Base-by-base conservation (phyloP, 202 grass and related monocot genomes). In the Cymbopogon flexuosus region DNA sequence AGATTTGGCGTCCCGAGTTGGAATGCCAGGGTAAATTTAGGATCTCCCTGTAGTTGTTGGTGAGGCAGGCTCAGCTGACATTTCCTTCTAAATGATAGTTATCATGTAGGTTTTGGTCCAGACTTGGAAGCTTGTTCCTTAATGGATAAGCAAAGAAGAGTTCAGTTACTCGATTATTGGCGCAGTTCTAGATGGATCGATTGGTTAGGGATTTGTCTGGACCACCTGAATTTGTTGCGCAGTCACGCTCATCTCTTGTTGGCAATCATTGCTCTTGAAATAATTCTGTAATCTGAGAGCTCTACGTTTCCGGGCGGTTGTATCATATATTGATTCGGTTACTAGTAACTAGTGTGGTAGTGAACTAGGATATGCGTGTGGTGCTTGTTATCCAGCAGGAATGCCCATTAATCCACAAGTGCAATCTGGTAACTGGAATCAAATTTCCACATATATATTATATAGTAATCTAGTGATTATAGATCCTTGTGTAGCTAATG, bases 151-250 rank as follows among this genome's bases (percentile, higher is more conserved):
- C 19, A 47, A 77, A 79, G 9, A 64, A 13, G 18, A 43, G 63
- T 45, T 81, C 14, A 45, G 41, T 54, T 72, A 11, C 21, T 64
- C 19, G 5, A 65, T 72, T 60, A 77, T 81, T 59, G 22, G 56
- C 1, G 5, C 27, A 47, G 27, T 47, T 77, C 56, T 77, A 65
- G 36, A 85, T 68, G 77, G 49, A 72, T 85, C 57, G 54, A 56
- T 52, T 13, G 24, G 70, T 57, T 31, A 31, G 43, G 27, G 13
- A 65, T 81, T 84, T 66, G 15, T 19, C 45, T 65, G 81, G 57
- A 18, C 64, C 77, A 65, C 45, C 72, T 65, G 19, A 74, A 81
- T 77, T 72, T 81, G 58, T 76, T 85, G 58, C 9, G 16, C 40
- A 2, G 64, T 81, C 70, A 29, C 70, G 11, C 39, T 84, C 72